Conservation (phyloP, 1,284 basidiomycete species). For the Meripilus lineatus region DNA sequence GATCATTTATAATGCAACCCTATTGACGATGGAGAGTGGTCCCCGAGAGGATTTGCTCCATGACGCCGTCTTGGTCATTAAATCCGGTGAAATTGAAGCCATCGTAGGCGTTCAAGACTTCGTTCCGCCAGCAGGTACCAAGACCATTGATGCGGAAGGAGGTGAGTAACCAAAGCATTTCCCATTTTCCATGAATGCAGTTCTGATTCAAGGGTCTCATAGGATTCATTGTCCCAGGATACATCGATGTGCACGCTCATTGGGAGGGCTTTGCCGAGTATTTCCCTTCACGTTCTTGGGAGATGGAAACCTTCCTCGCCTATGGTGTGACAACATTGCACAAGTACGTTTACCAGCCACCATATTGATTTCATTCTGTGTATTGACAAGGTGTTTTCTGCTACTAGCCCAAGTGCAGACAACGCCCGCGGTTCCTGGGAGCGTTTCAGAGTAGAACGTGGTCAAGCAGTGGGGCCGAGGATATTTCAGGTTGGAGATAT, state of each 20-base stretch:
- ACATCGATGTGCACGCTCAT: conserved; percentile 72
- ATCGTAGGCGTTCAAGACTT: conserved; percentile 38
- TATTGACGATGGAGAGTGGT: conserved; percentile 59
- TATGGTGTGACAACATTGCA: conserved; percentile 76
- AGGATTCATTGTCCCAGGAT: conserved; percentile 66
- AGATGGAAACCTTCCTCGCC: conserved; percentile 67
- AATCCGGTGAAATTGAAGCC: conserved; percentile 51
- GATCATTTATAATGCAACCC: conserved; percentile 59
- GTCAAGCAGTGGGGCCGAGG: conserved; percentile 60
- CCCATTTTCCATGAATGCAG: not conserved
- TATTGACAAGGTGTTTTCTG: not conserved
- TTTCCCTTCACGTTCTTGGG: conserved; percentile 65
- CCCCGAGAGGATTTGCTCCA: conserved; percentile 40
- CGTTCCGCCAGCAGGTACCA: conserved; percentile 39
- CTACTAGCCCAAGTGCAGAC: conserved; percentile 53
- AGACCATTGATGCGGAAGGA: conserved; percentile 52
- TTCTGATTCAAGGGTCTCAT: not conserved
- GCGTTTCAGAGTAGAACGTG: conserved; percentile 61
- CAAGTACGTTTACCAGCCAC: conserved; percentile 43
- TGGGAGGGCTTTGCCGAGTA: conserved; percentile 50
- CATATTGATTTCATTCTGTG: not conserved
- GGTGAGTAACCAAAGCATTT: conserved; percentile 35
- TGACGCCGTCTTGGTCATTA: conserved; percentile 45
- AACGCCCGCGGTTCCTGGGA: conserved; percentile 59
- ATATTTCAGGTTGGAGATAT: conserved; percentile 64